Base-by-base conservation (phyloP, 768 basidiomycete genomes). In the Suillus subalutaceus region DNA sequence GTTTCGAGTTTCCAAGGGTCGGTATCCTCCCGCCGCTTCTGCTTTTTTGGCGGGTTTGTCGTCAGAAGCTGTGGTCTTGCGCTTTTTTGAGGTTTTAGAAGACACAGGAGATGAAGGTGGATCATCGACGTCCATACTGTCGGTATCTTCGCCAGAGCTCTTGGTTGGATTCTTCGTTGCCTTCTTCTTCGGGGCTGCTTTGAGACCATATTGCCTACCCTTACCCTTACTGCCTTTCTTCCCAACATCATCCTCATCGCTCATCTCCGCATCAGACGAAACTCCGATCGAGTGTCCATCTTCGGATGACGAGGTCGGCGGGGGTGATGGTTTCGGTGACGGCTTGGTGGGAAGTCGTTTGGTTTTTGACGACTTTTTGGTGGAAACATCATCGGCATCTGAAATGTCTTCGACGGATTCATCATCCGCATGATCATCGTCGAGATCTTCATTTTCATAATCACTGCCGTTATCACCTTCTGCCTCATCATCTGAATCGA, bases 1-100 rank as follows among this genome's bases (percentile, higher is more conserved):
- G 84, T 84, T 43, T 83, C 83, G 2, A 96, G 86, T 64, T 89
- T 89, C 92, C 95, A 93, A 8, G 91, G 89, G 72, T 95, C 91
- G 55, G 79, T 87, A 53, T 80, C 81, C 66, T 89, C 87, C 48
- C 83, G 81, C 38, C 86, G 86, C 78, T 87, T 89, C 72, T 84
- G 82, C 72, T 86, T 88, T n/a, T 73, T 90, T 89, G 72, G 72
- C 70, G 63, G 79, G 73, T 46, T 74, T 78, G 1, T 79, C 75
- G 66, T 78, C 74, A 40, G 72, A 65, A 20, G 68, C 70, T 57
- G 74, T 57, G 44, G 77, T 77, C 71, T 84, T 85, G 67, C 81
- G 77, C 75, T 84, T 85, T 77, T 80, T 84, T 13, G 77, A 72
- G 7, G 81, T 76, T 63, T 74, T 82, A 48, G 72, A 73, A 20